Base-by-base conservation (phyloP, 441 rosid species). In the Iberis amara region DNA sequence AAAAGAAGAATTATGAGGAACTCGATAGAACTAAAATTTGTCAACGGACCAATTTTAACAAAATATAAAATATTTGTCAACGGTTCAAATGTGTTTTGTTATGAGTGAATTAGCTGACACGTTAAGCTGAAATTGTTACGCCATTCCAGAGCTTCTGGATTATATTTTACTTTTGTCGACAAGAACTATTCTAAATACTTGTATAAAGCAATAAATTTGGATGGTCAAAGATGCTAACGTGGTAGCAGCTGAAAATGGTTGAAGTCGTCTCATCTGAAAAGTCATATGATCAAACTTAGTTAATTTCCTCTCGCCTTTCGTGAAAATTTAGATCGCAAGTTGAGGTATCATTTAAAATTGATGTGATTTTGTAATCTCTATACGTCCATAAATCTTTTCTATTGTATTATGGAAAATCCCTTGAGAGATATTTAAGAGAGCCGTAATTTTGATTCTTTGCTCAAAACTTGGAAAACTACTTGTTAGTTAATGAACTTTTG, bases 201-300 rank as follows among this genome's bases (percentile, higher is more conserved):
- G 23, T 47, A 39, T 5, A 26, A 8, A 8, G 31, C 38, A 15
- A 39, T 18, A 18, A 18, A 18, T 18, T 18, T 18, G 21, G 21
- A 18, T 18, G 33, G 37, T 50, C 44, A 40, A 18, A 32, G 14
- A 32, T 40, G 9, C 6, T 56, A 24, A 13, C 26, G 28, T n/a
- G n/a, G n/a, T n/a, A n/a, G n/a, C n/a, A n/a, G n/a, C 1, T 18
- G 21, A 18, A 18, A 18, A 18, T 18, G 1, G 21, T 18, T 13
- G 13, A 14, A 35, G 35, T 31, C 50, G 39, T 41, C 43, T 60
- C 23, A 41, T 32, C 27, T 49, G 15, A 39, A 48, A 48, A 21
- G 55, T 59, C 11, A 9, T 23, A 24, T 12, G 37, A 9, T 35
- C 27, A 27, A 27, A 27, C 6, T 27, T 18, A 18, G 21, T 18